Conservation (phyloP, 768 basidiomycete species). For the Hypsizygus marmoreus region DNA sequence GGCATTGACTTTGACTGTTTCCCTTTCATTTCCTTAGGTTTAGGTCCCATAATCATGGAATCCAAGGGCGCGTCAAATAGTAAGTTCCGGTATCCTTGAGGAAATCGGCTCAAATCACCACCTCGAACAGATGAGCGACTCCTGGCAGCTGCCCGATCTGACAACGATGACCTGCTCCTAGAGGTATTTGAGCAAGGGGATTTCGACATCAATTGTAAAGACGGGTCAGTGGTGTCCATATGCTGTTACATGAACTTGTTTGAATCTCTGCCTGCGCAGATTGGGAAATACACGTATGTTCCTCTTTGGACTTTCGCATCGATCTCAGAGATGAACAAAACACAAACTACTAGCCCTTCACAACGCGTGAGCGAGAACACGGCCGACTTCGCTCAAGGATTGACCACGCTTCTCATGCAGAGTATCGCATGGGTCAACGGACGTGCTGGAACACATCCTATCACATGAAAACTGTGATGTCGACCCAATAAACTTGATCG, state of each 20-base stretch:
- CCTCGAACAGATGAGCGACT: conserved; percentile 62
- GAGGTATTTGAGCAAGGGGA: conserved; percentile 57
- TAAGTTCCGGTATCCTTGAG: conserved; percentile 18
- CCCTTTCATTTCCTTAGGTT: neutral
- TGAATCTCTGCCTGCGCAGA: conserved; percentile 33
- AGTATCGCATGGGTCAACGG: conserved; percentile 55
- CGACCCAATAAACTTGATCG: conserved; percentile 70
- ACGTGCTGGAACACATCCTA: conserved; percentile 73
- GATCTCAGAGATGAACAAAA: neutral
- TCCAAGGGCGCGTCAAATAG: conserved; percentile 27
- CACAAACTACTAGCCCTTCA: conserved; percentile 55
- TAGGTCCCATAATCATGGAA: conserved; percentile 15
- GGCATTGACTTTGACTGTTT: neutral
- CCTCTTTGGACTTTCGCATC: neutral
- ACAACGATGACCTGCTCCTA: conserved; percentile 68
- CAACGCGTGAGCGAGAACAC: conserved; percentile 55
- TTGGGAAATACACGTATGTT: conserved; percentile 79
- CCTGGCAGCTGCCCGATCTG: conserved; percentile 69
- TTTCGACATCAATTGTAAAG: conserved; percentile 75
- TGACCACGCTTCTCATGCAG: conserved; percentile 29
- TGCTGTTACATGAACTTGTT: conserved; percentile 3
- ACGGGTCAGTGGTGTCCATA: conserved; percentile 58
- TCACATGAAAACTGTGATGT: conserved; percentile 79
- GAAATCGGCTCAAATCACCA: conserved; percentile 1
- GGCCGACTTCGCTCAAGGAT: neutral